Base-by-base conservation (phyloP, 2,329 filamentous ascomycete species). In the Corniculantispora saksenae region DNA sequence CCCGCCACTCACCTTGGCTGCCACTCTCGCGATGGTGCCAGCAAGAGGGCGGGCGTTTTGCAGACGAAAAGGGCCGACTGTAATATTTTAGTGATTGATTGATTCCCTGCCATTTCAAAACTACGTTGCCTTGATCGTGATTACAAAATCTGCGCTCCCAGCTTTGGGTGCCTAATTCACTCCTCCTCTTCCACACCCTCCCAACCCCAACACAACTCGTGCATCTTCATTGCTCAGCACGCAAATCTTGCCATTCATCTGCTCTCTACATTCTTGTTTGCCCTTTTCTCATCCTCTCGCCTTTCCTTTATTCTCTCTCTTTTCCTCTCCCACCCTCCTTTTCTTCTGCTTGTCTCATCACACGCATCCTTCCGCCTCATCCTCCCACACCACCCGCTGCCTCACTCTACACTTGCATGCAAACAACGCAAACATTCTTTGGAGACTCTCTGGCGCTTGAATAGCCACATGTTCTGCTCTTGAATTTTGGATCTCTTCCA, bases 181-280 rank as follows among this genome's bases (percentile, higher is more conserved):
- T 61, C 58, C 19, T 32, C 59, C 27, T 61, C 59, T 21, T 23
- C 12, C 35, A 13, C 29, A 35, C 19, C 8, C 55, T 6, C 21
- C 25, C 48, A 45, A 45, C 32, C 38, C 12, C 50, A 45, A 32
- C 51, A 17, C 53, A 47, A 40, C 43, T 56, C 19, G 61, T 50
- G 53, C 53, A 57, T 57, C 53, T 25, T 57, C 61, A 56, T 63
- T 63, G 53, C 61, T 63, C 51, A 48, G 29, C 17, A 17, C 23
- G 43, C 5, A 38, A 25, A 4, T n/a, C 19, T 27, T 48, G 40
- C 61, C 27, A 43, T n/a, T 57, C 9, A 43, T 43, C 47, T 43
- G 47, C 58, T 61, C 47, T 61, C 12, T 21, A 53, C 40, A 21
- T 21, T 53, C n/a, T 53, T 43, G 29, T 27, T 53, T 43, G 29